Evolutionary conservation across 305 asterid genomes (phyloP).

Genomic region (Salvia sclarea): DNA sequence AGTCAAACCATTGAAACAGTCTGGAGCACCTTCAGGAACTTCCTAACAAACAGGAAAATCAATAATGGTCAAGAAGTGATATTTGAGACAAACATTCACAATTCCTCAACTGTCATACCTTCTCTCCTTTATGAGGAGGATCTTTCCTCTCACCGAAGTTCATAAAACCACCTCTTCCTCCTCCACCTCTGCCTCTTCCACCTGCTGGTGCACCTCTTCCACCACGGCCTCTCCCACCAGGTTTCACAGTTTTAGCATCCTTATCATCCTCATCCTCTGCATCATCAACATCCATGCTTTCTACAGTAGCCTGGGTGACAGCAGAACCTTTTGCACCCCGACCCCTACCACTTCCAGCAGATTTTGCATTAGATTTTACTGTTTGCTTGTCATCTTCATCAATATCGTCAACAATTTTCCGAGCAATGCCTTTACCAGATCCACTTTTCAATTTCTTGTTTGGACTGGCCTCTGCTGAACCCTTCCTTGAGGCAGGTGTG

Average conservation of each 20-base stretch:
- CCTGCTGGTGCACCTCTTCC: conserved; percentile 79
- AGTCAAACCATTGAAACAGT: conserved; percentile 89
- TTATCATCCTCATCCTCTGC: conserved; percentile 61
- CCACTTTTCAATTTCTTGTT: conserved; percentile 70
- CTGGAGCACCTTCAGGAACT: conserved; percentile 91
- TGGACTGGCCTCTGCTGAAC: conserved; percentile 50
- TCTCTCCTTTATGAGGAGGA: conserved; percentile 99
- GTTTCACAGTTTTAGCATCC: conserved; percentile 54
- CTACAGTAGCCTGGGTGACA: conserved; percentile 39
- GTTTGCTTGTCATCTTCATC: conserved; percentile 62
- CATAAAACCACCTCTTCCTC: conserved; percentile 96
- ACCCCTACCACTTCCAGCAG: conserved; percentile 79
- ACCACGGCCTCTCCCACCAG: conserved; percentile 91
- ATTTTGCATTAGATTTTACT: conserved; percentile 53
- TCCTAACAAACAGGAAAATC: conserved; percentile 61
- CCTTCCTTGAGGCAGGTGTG: conserved; percentile 51
- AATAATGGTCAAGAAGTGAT: conserved; percentile 25
- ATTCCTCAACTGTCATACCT: conserved; percentile 48
- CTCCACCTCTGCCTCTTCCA: conserved; percentile 94
- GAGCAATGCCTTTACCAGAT: conserved; percentile 65
- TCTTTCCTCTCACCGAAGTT: conserved; percentile 98
- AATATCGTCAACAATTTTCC: conserved; percentile 52
- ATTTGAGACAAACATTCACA: conserved; percentile 25
- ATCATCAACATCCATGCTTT: conserved; percentile 53
- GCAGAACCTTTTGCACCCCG: conserved; percentile 68